These are phyloP conservation scores for Fragaria iinumae DNA, from an alignment of 306 rosid species.

Conservation along the genomic window DNA sequence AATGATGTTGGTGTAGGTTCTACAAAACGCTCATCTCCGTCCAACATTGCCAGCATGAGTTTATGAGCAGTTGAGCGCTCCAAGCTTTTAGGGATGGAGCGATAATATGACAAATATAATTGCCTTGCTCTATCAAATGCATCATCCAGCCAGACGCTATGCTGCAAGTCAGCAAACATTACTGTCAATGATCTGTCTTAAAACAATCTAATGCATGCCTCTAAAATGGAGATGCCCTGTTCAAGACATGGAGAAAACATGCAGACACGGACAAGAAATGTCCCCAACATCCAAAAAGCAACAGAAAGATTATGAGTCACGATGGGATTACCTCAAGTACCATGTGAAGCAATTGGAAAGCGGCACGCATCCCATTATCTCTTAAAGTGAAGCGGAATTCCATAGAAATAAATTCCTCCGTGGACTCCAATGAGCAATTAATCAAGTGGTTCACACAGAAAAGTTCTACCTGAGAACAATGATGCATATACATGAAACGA, in stretches of 20 bases:
- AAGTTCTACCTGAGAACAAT: constrained; percentile 74
- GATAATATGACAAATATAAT: constrained; percentile 84
- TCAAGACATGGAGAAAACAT: not conserved
- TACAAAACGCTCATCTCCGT: constrained; percentile 90
- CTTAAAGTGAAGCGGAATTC: constrained; percentile 97
- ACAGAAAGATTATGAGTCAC: not conserved
- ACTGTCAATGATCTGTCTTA: not conserved
- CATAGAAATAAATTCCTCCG: constrained; percentile 96
- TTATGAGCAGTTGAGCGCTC: constrained; percentile 99
- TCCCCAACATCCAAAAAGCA: not conserved
- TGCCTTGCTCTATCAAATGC: constrained; percentile 97
- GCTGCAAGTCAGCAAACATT: constrained; percentile 57
- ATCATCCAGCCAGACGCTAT: constrained; percentile 97
- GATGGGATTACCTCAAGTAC: constrained; percentile 74
- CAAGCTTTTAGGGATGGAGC: constrained; percentile 97
- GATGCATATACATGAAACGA: constrained; percentile 19
- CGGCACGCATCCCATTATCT: constrained; percentile 97
- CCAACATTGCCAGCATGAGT: constrained; percentile 97
- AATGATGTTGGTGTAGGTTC: constrained; percentile 92
- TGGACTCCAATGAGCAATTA: constrained; percentile 96
- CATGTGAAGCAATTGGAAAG: constrained; percentile 99
- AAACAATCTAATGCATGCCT: not conserved
- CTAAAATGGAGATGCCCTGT: not conserved
- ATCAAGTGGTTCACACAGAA: constrained; percentile 95
- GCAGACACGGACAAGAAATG: not conserved